Base-by-base conservation (phyloP, 2,329 filamentous ascomycete species). In the Cytospora piceicola region DNA sequence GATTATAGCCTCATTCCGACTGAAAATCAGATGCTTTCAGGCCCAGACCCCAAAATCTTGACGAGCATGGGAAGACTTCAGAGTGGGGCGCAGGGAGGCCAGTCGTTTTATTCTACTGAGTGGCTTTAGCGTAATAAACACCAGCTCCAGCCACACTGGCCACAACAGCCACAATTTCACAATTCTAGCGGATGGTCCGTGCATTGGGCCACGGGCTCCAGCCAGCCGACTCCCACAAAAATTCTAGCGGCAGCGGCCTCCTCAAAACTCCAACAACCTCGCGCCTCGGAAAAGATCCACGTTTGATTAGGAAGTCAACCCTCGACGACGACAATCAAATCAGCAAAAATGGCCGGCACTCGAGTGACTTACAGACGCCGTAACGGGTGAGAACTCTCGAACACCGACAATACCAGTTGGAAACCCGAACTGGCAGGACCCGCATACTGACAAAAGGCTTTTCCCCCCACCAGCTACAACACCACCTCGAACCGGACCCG, bases 401-500 rank as follows among this genome's bases (percentile, higher is more conserved):
- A 14, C 24, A 34, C 72, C 71, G 68, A 71, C 53, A 69, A 58
- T 39, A 54, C 27, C 42, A 53, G 42, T 32, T 22, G 24, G 63
- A 51, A 39, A 22, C 30, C 15, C 6, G 51, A 15, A 14, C 52
- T 42, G 24, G 51, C 34, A 51, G 17, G 61, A 62, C 32, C n/a
- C 55, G 61, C 61, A 30, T 39, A 69, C 71, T 72, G 68, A 70
- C 69, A 34, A 24, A 66, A 32, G 56, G 6, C 67, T 67, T 70
- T 67, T 65, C 69, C 32, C n/a, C 17, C 30, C 29, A 66, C 46
- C 78, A 95, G 92, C 80, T 99, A 98, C 92, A 98, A 98, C 90
- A 98, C 94, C 81, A 86, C 86, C 81, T 96, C 92, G 82, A 97
- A 99, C 91, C 93, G 93, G 84, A 94, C 95, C 81, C 91, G 95